Evolutionary conservation across 768 basidiomycete genomes (phyloP).

Genomic region (Amanita molliuscula): DNA sequence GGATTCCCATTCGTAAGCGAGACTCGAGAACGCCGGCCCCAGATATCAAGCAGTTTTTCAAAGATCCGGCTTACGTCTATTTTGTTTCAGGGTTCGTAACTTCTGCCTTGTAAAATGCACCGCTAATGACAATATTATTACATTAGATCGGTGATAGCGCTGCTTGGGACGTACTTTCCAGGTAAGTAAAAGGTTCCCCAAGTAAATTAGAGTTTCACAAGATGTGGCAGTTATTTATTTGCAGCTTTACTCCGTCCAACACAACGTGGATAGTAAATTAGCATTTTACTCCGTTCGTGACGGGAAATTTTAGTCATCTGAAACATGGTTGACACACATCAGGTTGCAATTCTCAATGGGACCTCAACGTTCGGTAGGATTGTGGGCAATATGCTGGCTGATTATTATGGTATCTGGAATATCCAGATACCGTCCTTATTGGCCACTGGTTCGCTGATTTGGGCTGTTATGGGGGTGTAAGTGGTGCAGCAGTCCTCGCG

Average conservation of each 20-base stretch:
- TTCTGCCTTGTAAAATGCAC: conserved; percentile 1
- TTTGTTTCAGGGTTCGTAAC: conserved; percentile 17
- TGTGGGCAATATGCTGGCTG: conserved; percentile 23
- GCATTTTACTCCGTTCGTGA: conserved; percentile 38
- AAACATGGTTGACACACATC: conserved; percentile 12
- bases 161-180: conserved; percentile 21
- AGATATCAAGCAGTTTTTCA: conserved; percentile 20
- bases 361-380: conserved; percentile 24
- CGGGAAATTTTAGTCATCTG: neutral
- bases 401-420: conserved; percentile 27
- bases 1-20: neutral
- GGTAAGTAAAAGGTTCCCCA: conserved; percentile 20
- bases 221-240: conserved; percentile 38
- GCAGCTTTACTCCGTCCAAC: conserved; percentile 37
- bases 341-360: conserved; percentile 28
- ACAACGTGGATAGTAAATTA: conserved; percentile 27
- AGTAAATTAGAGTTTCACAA: neutral
- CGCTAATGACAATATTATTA: conserved; percentile 9
- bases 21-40: conserved; percentile 7
- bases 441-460: conserved; percentile 29
- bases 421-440: conserved; percentile 23
- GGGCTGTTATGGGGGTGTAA: conserved; percentile 25
- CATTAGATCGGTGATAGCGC: conserved; percentile 8
- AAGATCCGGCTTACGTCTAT: conserved; percentile 19
- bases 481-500: conserved; percentile 6